A percentile compares a stretch with the other conserved stretches of the same genome.
phyloP scores from a whole-genome alignment of 1,284 basidiomycete species.

The Meripilus lineatus region DNA sequence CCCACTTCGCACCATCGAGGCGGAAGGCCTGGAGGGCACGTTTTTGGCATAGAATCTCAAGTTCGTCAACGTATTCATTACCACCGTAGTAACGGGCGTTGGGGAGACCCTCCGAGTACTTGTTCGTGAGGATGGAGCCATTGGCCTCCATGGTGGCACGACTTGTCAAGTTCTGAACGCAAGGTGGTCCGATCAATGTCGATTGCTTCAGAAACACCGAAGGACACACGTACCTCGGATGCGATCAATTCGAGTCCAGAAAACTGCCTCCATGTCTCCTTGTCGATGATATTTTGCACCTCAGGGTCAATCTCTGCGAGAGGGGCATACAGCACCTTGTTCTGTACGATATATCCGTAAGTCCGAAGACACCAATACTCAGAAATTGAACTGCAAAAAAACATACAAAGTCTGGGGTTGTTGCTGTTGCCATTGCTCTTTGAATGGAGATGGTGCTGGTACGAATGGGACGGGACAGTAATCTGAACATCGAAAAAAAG shows the following conservation, averaged over 20 bases:
- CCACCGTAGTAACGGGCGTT: constrained; percentile 97
- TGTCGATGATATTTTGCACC: constrained; percentile 96
- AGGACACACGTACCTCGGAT: constrained; percentile 62
- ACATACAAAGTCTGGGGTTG: constrained; percentile 59
- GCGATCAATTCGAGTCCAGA: constrained; percentile 96
- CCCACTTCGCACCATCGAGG: constrained; percentile 92
- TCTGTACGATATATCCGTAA: constrained; percentile 43
- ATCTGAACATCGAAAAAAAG: constrained; percentile 17
- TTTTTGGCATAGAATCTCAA: constrained; percentile 93
- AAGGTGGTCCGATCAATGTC: no score
- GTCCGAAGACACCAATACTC: no score
- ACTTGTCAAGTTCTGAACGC: constrained; percentile 83
- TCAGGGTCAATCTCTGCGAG: constrained; percentile 91
- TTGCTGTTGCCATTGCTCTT: constrained; percentile 53
- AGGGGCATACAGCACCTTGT: constrained; percentile 86
- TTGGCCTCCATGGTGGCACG: constrained; percentile 96
- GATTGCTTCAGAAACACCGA: constrained; percentile 1
- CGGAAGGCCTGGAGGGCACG: constrained; percentile 96
- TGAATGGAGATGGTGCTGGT: constrained; percentile 20
- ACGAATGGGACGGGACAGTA: constrained; percentile 24
- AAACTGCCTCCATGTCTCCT: constrained; percentile 98
- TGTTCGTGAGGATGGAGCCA: constrained; percentile 98
- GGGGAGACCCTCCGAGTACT: constrained; percentile 95
- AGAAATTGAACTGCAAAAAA: constrained; percentile 3
- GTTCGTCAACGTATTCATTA: constrained; percentile 95